Base-by-base conservation (phyloP, 169 alveolate species). In the Eimeria praecox region DNA sequence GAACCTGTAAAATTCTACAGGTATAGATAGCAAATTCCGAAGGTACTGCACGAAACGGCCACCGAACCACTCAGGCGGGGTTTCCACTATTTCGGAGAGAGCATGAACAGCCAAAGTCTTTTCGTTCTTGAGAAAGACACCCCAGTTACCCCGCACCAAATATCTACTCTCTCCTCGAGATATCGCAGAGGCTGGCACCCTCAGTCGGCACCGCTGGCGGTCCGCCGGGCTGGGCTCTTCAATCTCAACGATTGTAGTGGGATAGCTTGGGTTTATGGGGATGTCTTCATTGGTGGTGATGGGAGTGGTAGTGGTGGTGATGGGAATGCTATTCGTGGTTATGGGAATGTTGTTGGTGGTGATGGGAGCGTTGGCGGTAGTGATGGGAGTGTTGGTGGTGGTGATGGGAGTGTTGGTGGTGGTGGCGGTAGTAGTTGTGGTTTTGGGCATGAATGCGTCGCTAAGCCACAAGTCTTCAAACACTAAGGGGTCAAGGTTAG, bases 81-180 rank as follows among this genome's bases (percentile, higher is more conserved):
- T 30, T 30, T 54, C 69, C 27, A 12, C 69, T 16, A 49, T 54
- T 35, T 49, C 90, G 16, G 90, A 49, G 12, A 82, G n/a, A 14
- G 73, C 90, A 14, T 52, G 6, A 5, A 44, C 8, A 27, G 12
- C 35, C 71, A 82, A 44, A 40, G 59, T 33, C 90, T 46, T 49
- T 54, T n/a, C 73, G 27, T 38, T 27, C n/a, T 52, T 71, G 2
- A 52, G 18, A 18, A 3, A 30, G 35, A 82, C 90, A 22, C 35
- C 46, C 73, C 64, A 52, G 69, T 35, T 18, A 8, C 90, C 90
- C n/a, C 46, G 62, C 90, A 82, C 46, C 90, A 82, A 54, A 33
- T 42, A 82, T 4, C 8, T 0, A 27, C 46, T 27, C n/a, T 82
- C 69, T 42, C 90, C 90, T 18, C 66, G 24, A 16, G 90, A n/a